phyloP scores from a whole-genome alignment of 2,329 filamentous ascomycete genomes.

The Pyricularia pennisetigena region DNA sequence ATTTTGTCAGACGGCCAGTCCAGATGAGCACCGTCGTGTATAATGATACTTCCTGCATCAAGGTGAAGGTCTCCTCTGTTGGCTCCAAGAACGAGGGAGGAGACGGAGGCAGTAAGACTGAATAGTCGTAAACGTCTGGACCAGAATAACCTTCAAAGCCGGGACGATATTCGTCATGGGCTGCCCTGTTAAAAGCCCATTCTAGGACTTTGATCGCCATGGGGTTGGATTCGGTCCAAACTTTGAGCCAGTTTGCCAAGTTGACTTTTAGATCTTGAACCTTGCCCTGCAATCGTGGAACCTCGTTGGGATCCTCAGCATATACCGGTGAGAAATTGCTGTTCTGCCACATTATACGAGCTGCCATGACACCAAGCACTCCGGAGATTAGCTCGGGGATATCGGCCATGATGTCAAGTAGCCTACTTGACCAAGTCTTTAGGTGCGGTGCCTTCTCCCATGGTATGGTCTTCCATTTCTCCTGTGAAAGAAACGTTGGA shows the following conservation, averaged over 20 bases:
- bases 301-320: slow-evolving; percentile 6
- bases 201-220: slow-evolving; percentile 7
- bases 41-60: slow-evolving; percentile 11
- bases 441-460: slow-evolving; percentile 11
- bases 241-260: slow-evolving; percentile 8
- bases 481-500: slow-evolving; percentile 12
- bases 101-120: background rate
- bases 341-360: slow-evolving; percentile 10
- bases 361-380: slow-evolving; percentile 7
- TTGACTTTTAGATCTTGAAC: slow-evolving; percentile 2
- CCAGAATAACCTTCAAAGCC: slow-evolving; percentile 9
- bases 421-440: slow-evolving; percentile 12
- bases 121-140: slow-evolving; percentile 10
- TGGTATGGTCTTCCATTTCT: slow-evolving; percentile 14
- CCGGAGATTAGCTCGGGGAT: slow-evolving; percentile 13
- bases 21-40: slow-evolving; percentile 13
- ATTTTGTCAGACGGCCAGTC: slow-evolving; percentile 10
- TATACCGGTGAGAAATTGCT: slow-evolving; percentile 2
- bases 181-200: slow-evolving; percentile 9
- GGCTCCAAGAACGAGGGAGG: slow-evolving; percentile 2
- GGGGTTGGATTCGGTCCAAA: slow-evolving; percentile 7
- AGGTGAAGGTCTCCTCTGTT: slow-evolving; percentile 1
- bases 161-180: slow-evolving; percentile 11
- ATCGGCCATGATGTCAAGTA: slow-evolving; percentile 14
- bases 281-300: slow-evolving; percentile 8